A percentile compares a stretch with the other conserved stretches of the same genome.
Evolutionary conservation across 495 filamentous ascomycete genomes (phyloP).

Genomic region (Tuber umbilicatum): DNA sequence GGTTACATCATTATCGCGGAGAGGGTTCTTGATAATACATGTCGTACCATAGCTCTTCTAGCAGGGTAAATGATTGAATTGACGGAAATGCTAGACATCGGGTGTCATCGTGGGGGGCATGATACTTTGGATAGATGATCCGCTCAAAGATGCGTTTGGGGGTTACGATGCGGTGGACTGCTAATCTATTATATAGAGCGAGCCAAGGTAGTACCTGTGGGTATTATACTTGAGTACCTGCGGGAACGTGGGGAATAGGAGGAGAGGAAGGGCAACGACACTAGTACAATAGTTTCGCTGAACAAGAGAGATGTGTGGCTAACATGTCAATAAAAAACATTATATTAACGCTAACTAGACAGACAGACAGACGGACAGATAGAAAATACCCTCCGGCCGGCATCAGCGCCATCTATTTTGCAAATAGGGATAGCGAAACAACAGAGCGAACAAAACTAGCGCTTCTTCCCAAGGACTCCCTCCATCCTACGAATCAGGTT

Average conservation of each 20-base stretch:
- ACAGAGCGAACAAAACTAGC: slow-evolving; percentile 3
- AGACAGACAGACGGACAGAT: background rate
- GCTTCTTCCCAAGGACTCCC: slow-evolving; percentile 47
- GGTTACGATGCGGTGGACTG: background rate
- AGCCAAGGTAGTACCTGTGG: background rate
- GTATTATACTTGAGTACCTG: background rate
- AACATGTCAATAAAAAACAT: background rate
- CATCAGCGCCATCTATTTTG: background rate
- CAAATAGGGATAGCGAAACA: background rate
- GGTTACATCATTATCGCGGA: no score
- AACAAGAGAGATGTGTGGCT: background rate
- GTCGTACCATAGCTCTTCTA: no score
- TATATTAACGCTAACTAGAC: background rate
- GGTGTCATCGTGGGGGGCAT: background rate
- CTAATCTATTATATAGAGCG: background rate
- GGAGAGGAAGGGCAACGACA: background rate
- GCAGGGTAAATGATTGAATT: background rate
- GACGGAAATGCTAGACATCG: background rate
- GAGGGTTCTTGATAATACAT: no score
- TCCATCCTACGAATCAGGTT: slow-evolving; percentile 62
- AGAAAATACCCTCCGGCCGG: background rate
- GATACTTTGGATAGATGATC: background rate
- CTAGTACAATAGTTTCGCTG: background rate
- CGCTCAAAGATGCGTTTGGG: background rate
- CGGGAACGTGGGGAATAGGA: background rate